A percentile compares a stretch with the other conserved stretches of the same genome.
Conservation (phyloP, 225 moss, liverwort and hornwort genomes). For the Climacium dendroides region DNA sequence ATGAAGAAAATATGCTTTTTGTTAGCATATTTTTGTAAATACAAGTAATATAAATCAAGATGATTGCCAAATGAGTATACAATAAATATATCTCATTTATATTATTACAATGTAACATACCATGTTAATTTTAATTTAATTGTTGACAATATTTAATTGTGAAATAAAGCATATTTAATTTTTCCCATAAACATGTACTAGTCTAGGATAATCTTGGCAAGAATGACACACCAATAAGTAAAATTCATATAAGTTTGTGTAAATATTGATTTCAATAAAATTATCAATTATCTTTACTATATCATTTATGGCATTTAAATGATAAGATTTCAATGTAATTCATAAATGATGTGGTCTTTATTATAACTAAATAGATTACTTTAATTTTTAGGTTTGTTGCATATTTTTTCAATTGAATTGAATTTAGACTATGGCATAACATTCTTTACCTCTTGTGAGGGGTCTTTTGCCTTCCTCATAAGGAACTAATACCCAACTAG, state of each 20-base stretch:
- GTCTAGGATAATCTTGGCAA: not conserved
- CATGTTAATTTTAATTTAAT: not conserved
- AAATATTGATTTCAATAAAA: not conserved
- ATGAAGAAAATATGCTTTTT: not conserved
- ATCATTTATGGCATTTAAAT: not conserved
- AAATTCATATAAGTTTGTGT: not conserved
- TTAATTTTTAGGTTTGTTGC: not conserved
- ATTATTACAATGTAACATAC: not conserved
- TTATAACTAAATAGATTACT: not conserved
- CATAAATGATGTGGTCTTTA: not conserved
- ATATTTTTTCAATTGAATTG: too few species aligned
- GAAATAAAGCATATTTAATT: not conserved
- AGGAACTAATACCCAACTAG: accelerated
- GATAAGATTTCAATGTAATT: not conserved
- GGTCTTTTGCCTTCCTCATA: accelerated
- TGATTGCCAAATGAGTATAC: not conserved
- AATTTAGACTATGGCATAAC: not conserved
- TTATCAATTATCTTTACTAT: not conserved
- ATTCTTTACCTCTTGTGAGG: not conserved
- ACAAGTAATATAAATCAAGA: not conserved
- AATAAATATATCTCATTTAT: not conserved
- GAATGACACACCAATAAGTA: too few species aligned
- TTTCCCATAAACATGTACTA: not conserved
- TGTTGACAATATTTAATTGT: not conserved
- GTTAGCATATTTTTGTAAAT: not conserved